These are phyloP conservation scores for Dimargaris cristalligena DNA, from an alignment of 192 early-diverging fungal species.

Conservation along the genomic window DNA sequence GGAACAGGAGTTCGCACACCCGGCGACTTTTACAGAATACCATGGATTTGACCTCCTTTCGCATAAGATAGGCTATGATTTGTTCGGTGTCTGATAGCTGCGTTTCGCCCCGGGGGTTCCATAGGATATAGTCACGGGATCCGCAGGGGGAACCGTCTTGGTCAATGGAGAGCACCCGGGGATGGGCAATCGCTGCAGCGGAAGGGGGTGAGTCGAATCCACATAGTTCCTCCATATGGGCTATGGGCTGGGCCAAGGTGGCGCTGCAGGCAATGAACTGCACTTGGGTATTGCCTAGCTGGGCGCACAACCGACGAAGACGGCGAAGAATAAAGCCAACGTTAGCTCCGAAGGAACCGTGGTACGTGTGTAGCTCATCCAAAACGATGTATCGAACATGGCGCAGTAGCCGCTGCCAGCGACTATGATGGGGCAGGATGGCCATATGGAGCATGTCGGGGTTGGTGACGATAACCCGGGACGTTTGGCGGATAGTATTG, in stretches of 20 bases:
- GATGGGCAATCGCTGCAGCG: background rate
- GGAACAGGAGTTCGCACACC: constrained; percentile 30
- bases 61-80: constrained; percentile 22
- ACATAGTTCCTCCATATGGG: too few species aligned
- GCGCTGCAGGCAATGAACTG: constrained; percentile 57
- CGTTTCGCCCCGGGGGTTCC: constrained; percentile 15
- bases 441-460: constrained; percentile 62
- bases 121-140: constrained; percentile 13
- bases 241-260: constrained; percentile 40
- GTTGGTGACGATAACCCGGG: constrained; percentile 59
- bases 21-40: constrained; percentile 37
- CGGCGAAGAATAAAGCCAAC: constrained; percentile 44
- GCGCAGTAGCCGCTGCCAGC: constrained; percentile 40
- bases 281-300: constrained; percentile 25
- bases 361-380: constrained; percentile 63
- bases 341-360: constrained; percentile 47
- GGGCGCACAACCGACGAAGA: constrained; percentile 34
- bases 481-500: constrained; percentile 25
- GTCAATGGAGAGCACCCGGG: background rate
- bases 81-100: constrained; percentile 13
- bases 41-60: constrained; percentile 23
- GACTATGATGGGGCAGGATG: constrained; percentile 35
- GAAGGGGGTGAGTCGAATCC: too few species aligned
- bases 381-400: constrained; percentile 44
- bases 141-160: background rate